These are phyloP conservation scores for Adansonia rubrostipa DNA, from an alignment of 441 rosid genomes.

Conservation along the genomic window DNA sequence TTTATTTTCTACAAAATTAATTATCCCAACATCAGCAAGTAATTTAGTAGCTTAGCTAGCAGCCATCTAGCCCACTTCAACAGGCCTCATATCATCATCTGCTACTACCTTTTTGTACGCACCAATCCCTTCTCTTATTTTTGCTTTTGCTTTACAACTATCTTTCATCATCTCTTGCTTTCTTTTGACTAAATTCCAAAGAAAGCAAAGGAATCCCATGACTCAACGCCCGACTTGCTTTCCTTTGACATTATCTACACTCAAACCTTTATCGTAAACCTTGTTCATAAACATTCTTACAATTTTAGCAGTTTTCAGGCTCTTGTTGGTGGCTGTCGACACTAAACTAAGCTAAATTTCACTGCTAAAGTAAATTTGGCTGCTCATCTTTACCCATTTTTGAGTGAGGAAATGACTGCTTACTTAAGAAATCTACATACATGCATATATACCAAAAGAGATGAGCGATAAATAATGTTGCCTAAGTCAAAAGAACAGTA, in stretches of 20 bases:
- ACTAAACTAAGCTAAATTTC: neutral
- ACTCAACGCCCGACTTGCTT: neutral
- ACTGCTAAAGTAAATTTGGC: neutral
- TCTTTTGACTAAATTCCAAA: conserved; percentile 48
- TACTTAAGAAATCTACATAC: neutral
- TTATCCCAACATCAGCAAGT: neutral
- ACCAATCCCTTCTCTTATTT: neutral
- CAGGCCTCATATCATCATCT: neutral
- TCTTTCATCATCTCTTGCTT: conserved; percentile 47
- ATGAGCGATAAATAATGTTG: neutral
- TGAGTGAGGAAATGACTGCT: neutral
- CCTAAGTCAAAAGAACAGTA: neutral
- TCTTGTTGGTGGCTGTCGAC: neutral
- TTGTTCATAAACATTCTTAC: neutral
- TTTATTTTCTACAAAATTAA: conserved; percentile 20
- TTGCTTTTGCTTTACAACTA: conserved; percentile 72
- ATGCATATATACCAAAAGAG: neutral
- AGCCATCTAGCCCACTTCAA: neutral
- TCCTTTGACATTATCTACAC: neutral
- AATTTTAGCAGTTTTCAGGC: neutral
- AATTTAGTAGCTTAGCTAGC: neutral
- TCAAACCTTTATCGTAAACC: neutral
- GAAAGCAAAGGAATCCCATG: conserved; percentile 31
- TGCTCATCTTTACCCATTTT: neutral
- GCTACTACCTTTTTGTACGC: conserved; percentile 1